Evolutionary conservation across 805 yeast genomes (phyloP).

Genomic region (Wilhelminamyces savonicus): DNA sequence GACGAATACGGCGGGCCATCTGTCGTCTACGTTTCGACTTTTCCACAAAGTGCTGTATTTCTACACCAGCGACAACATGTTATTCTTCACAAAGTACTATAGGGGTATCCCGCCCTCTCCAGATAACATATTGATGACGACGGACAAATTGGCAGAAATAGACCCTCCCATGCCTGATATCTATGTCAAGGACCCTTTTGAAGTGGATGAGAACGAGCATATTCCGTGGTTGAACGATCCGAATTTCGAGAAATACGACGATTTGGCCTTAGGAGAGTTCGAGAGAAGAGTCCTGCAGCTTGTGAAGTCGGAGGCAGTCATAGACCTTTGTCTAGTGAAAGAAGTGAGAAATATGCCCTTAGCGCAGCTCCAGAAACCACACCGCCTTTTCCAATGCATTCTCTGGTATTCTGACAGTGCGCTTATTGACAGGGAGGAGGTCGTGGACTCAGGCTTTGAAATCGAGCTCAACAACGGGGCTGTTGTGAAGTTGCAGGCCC

Average conservation of each 20-base stretch:
- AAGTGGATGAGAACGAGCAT: conserved; percentile 43
- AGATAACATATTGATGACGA: conserved; percentile 10
- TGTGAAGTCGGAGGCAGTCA: conserved; percentile 50
- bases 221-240: conserved; percentile 54
- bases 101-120: conserved; percentile 61
- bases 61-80: conserved; percentile 52
- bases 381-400: conserved; percentile 18
- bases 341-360: conserved; percentile 29
- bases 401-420: conserved; percentile 25
- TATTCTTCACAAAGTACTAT: conserved; percentile 51
- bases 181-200: conserved; percentile 50
- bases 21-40: conserved; percentile 29
- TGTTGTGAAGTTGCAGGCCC: conserved; percentile 49
- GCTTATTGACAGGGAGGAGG: conserved; percentile 17
- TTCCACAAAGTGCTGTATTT: conserved; percentile 57
- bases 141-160: conserved; percentile 11
- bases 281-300: conserved; percentile 55
- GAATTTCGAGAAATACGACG: conserved; percentile 46
- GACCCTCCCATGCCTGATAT: conserved; percentile 23
- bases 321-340: conserved; percentile 51
- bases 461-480: conserved; percentile 44
- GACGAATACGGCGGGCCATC: conserved; percentile 43
- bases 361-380: conserved; percentile 14
- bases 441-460: conserved; percentile 47
- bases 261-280: conserved; percentile 55